Evolutionary conservation across 306 rosid species (phyloP), one percentile per base, ranked within the genome.

Genomic region (Quercus suber): DNA sequence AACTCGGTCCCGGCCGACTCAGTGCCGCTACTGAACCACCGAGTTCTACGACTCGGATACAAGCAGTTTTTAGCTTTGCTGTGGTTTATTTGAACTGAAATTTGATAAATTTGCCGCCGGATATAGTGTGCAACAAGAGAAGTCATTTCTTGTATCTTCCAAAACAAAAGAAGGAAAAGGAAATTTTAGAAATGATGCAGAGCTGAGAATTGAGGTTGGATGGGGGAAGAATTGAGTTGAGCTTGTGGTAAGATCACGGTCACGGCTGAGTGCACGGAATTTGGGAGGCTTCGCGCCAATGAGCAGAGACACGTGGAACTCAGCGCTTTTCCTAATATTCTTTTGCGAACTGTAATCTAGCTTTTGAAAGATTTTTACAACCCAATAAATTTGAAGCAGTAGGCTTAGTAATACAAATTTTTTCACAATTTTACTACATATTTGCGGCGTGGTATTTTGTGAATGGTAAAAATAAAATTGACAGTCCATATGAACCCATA

Each of bases 1-100:
- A 87, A 94, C 75, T 84, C 80, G 37, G 87, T 52, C 82, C 80
- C 78, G 77, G 71, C 84, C 45, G 96, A 72, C 79, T 82, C 94
- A 14, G 90, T 78, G 35, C 87, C 72, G 78, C 85, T 63, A 27
- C 90, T 80, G 88, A 89, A 84, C 78, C 82, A 74, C 74, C 63
- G 90, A 74, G 76, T 19, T 82, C 78, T 68, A 51, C 73, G 53
- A 76, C 76, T 51, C 69, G 81, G 84, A 69, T 73, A 37, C 33
- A 35, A 56, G n/a, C 69, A 72, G 53, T 11, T 49, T 71, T 69
- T 64, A 19, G 77, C 49, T 52, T 60, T 27, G 55, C 71, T 74
- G 80, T 43, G 56, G 74, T 82, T 79, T 28, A 56, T 77, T 61
- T 30, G 73, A 58, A 71, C 57, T 81, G 82, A 20, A 23, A 43